phyloP scores from a whole-genome alignment of 805 yeast species.

The Candida insectalens region DNA sequence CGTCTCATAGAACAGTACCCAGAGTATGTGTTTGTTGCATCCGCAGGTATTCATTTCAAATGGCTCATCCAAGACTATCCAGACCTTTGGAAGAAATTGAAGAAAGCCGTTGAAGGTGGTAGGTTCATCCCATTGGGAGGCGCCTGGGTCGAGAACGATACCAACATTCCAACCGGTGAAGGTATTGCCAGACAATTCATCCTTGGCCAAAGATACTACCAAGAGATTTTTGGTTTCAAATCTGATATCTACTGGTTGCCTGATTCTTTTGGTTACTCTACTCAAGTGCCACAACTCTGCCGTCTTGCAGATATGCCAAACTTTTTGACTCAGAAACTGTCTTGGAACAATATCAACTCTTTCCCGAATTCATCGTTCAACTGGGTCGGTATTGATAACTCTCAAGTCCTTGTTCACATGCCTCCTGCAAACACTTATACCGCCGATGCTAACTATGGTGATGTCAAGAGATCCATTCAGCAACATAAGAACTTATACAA shows the following conservation, averaged over 20 bases:
- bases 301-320: slow-evolving; percentile 76
- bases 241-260: slow-evolving; percentile 89
- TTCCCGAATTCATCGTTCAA: slow-evolving; percentile 89
- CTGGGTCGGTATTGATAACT: slow-evolving; percentile 92
- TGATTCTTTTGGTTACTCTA: slow-evolving; percentile 93
- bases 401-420: slow-evolving; percentile 93
- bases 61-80: slow-evolving; percentile 91
- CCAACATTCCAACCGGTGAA: slow-evolving; percentile 93
- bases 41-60: slow-evolving; percentile 92
- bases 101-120: slow-evolving; percentile 57
- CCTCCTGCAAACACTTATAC: slow-evolving; percentile 97
- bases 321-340: slow-evolving; percentile 85
- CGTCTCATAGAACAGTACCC: slow-evolving; percentile 80
- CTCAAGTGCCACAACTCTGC: slow-evolving; percentile 91
- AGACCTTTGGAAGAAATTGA: slow-evolving; percentile 52
- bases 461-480: slow-evolving; percentile 66
- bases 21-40: slow-evolving; percentile 88
- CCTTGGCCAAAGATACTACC: slow-evolving; percentile 81
- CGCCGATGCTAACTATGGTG: slow-evolving; percentile 88
- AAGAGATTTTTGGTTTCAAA: slow-evolving; percentile 66
- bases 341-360: slow-evolving; percentile 91
- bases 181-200: slow-evolving; percentile 81
- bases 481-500: slow-evolving; percentile 81
- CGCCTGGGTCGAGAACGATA: slow-evolving; percentile 96
- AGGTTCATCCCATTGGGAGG: slow-evolving; percentile 92